These are phyloP conservation scores for Lichtheimia ornata DNA, from an alignment of 371 early-diverging fungal species.

Conservation along the genomic window DNA sequence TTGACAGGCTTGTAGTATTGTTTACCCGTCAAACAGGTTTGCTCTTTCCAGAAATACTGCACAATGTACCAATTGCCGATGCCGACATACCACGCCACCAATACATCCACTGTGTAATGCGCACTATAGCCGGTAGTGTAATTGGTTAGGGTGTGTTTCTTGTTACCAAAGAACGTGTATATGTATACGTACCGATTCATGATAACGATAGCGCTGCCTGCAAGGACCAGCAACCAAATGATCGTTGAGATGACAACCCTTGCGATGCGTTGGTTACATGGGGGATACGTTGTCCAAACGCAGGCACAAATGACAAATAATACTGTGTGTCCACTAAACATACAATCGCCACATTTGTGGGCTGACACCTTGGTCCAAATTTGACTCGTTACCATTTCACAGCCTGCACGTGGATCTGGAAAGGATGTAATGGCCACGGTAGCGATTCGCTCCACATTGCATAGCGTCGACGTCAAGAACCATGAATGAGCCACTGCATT, in stretches of 20 bases:
- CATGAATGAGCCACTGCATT: conserved; percentile 6
- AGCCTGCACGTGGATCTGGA: conserved; percentile 9
- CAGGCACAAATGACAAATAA: conserved; percentile 13
- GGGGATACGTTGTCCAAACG: conserved; percentile 6
- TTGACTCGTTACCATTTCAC: conserved; percentile 7
- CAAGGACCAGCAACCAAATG: not conserved
- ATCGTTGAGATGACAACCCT: not conserved
- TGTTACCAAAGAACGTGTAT: not conserved
- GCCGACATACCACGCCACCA: conserved; percentile 7
- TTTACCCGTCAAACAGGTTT: not conserved
- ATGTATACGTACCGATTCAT: conserved; percentile 3
- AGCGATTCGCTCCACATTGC: conserved; percentile 6
- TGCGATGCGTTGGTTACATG: not conserved
- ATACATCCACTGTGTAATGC: conserved; percentile 9
- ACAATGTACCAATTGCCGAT: conserved; percentile 10
- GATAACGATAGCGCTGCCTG: conserved; percentile 7
- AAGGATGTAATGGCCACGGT: conserved; percentile 6
- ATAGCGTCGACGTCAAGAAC: conserved; percentile 10
- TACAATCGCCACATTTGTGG: conserved; percentile 14
- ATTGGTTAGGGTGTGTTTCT: not conserved
- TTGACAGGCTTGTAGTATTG: too few relatives aligned
- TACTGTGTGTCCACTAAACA: conserved; percentile 10
- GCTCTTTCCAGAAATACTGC: conserved; percentile 9
- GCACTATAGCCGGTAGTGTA: not conserved
- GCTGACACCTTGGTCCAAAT: conserved; percentile 5